Evolutionary conservation across 352 stramenopile species (phyloP), one percentile per base, ranked within the genome.

Genomic region (Phytopythium aichiense): DNA sequence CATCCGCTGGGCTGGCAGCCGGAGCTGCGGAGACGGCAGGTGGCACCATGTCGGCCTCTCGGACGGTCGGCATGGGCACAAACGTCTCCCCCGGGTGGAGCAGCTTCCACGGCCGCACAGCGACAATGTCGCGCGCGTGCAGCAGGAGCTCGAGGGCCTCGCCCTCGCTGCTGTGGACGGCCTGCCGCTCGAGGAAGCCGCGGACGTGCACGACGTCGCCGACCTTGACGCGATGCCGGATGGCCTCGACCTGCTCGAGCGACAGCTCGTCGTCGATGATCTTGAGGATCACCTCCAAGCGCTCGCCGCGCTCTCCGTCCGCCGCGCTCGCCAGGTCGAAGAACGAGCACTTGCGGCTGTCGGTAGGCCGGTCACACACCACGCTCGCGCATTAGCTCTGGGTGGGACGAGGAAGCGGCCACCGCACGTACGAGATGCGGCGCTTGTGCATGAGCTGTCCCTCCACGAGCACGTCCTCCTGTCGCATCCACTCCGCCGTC

Each of bases 241-340:
- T 82, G n/a, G 59, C 58, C 20, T 91, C 79, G 13, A 94, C 62
- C 7, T 89, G 57, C 20, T 89, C 85, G 15, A 72, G 66, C 8
- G 81, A 84, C 33, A 94, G 71, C 62, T 89, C 75, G 40, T 69
- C 65, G 37, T 85, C 72, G 30, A 90, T 84, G 65, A 92, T 84
- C 61, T 93, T 93, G 53, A 93, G 68, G 28, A 93, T 82, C 46
- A 91, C 81, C 62, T 93, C 84, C 31, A 93, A 52, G 23, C 77
- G 77, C 59, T 87, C 58, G 23, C 54, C 60, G 30, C 60, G 54
- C 25, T 62, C 58, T 30, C 49, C 58, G 7, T 48, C 52, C 2
- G 73, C n/a, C 20, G 67, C 58, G 2, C 73, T 78, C 25, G 71
- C 74, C 54, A 94, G 62, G 65, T 94, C 85, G 43, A 81, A 91